Evolutionary conservation across 257 asterid species (phyloP), one percentile per base, ranked within the genome.

Genomic region (Solanum pinnatisectum): DNA sequence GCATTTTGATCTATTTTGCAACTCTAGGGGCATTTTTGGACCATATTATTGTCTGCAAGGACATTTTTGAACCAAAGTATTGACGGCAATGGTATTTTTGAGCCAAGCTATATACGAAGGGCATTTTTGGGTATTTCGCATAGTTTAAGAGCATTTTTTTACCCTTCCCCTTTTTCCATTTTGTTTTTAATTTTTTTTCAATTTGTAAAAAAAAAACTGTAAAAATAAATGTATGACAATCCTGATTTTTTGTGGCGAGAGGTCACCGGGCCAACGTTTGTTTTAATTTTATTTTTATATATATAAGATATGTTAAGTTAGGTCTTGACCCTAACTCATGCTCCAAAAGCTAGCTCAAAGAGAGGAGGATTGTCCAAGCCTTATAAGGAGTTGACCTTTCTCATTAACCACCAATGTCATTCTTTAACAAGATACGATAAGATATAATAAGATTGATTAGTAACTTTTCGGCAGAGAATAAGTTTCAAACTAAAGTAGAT

Each of bases 221-320:
- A 56, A 18, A 56, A 18, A 56, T 6, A 56, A 56, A 56, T 56
- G 60, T 13, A 46, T 15, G n/a, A 6, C 1, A 18, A 18, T 56
- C n/a, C n/a, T 56, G 0, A 18, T 18, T 56, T 56, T 2, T 56
- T 56, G 65, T 56, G 65, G 65, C 60, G 15, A 5, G 22, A 49
- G 1, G n/a, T 18, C n/a, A 56, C 10, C 10, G 0, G n/a, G 63
- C 10, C 0, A 22, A 44, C 2, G 0, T 44, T 44, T 44, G 4
- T 44, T 40, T 40, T 0, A 44, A 10, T 8, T 40, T 40, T 40
- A 8, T 40, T 40, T 40, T 9, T 40, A 9, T 46, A 13, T 46
- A 14, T 46, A 46, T 1, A 46, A 46, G 20, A 46, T 14, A 46
- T 46, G 63, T 52, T 52, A 16, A 52, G 6, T 46, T 46, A 46